Conservation (phyloP, 345 rosid species). For the Combretum micranthum region DNA sequence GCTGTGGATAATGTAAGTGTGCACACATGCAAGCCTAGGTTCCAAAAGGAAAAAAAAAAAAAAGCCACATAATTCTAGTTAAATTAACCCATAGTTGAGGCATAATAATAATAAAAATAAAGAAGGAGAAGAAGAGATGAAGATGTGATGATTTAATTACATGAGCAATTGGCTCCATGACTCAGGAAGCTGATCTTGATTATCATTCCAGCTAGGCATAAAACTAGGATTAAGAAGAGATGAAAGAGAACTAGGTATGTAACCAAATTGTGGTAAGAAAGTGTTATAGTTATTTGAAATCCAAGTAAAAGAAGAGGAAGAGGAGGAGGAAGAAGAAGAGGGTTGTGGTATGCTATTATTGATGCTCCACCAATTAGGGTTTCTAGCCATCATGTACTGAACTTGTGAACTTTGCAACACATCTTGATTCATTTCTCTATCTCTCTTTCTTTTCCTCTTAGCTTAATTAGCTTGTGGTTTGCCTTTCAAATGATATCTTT, state of each 20-base stretch:
- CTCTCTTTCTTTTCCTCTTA: slow-evolving; percentile 1
- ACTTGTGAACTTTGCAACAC: slow-evolving; percentile 73
- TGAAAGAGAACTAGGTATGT: neutral
- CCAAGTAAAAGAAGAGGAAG: slow-evolving; percentile 54
- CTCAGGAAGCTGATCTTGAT: slow-evolving; percentile 4
- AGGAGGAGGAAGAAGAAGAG: slow-evolving; percentile 9
- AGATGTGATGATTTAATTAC: slow-evolving; percentile 17
- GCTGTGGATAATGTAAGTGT: no score
- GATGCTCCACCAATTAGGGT: slow-evolving; percentile 82
- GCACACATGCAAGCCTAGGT: neutral
- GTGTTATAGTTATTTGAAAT: slow-evolving; percentile 1
- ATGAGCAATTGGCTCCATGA: slow-evolving; percentile 32
- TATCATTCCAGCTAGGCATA: neutral
- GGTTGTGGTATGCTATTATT: slow-evolving; percentile 45
- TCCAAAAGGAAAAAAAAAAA: no score
- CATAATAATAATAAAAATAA: no score
- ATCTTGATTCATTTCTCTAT: slow-evolving; percentile 53
- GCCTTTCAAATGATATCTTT: neutral
- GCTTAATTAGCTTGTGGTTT: neutral
- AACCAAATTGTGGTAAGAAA: slow-evolving; percentile 2
- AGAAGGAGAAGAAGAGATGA: no score
- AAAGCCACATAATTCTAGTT: no score
- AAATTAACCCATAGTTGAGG: no score
- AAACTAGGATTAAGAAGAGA: neutral
- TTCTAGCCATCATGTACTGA: slow-evolving; percentile 77